Evolutionary conservation across 106 monocot genomes (phyloP), one percentile per base, ranked within the genome.

Genomic region (Vanilla planifolia): DNA sequence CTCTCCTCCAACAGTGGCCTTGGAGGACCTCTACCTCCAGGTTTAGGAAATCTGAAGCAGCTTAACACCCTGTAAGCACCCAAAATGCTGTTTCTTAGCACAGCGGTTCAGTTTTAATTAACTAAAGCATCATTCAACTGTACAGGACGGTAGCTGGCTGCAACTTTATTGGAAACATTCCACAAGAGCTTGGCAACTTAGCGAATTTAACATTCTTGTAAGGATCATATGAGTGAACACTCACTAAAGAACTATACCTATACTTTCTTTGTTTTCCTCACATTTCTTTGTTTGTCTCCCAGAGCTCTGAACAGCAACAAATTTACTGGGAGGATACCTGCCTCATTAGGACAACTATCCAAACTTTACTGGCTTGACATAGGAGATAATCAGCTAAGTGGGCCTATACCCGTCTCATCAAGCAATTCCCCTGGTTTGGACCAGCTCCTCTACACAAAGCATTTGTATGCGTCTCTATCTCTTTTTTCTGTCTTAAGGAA

Each of bases 131-230:
- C 10, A 40, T 6, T 17, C 32, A 21, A 2, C 14, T 64, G 67
- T 41, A 19, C 36, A 92, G 92, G 76, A 84, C 71, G 46, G 47
- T 92, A 70, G 44, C 80, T n/a, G 70, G 73, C 23, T 92, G 92
- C 73, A 77, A 79, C 53, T 84, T 92, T 66, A 68, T 2, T 20
- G 92, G 87, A 40, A 51, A 19, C 68, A 79, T 92, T 32, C 92
- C 92, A 51, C 5, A 15, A n/a, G 76, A 73, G 65, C 23, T 92
- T 10, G 88, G 92, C 51, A 73, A 70, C 65, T 70, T 88, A 30
- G 21, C 63, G n/a, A 55, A 64, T 2, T 76, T 92, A 15, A 45
- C 37, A 0, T 79, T 65, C 73, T 44, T 92, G 92, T 92, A 77
- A 77, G 78, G 30, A 61, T 33, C 22, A 17, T 45, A 16, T 17